Conservation (phyloP, 2,329 filamentous ascomycete species). For the Purpureocillium lavendulum region DNA sequence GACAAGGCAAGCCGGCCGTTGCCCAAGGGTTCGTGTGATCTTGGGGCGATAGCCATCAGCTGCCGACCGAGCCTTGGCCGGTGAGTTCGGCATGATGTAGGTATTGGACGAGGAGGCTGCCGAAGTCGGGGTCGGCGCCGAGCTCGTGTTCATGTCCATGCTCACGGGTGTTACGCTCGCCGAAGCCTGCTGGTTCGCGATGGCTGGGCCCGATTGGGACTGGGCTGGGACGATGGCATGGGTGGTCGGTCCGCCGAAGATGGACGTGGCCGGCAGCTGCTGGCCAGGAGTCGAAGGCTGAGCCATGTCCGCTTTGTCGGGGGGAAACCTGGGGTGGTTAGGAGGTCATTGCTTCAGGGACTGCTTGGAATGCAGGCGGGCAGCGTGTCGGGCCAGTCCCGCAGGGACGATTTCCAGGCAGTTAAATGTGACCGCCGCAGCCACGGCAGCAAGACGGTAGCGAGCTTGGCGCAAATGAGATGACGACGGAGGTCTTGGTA, state of each 20-base stretch:
- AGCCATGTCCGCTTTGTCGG: constrained; percentile 28
- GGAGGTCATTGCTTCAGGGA: constrained; percentile 1
- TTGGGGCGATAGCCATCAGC: constrained; percentile 76
- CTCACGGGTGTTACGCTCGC: constrained; percentile 16
- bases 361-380: background rate
- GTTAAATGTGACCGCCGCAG: too few relatives aligned
- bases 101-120: constrained; percentile 51
- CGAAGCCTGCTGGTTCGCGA: constrained; percentile 13
- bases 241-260: constrained; percentile 35
- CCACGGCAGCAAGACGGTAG: too few relatives aligned
- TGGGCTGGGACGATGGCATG: constrained; percentile 16
- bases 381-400: background rate
- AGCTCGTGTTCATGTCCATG: constrained; percentile 4
- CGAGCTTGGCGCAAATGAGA: too few relatives aligned
- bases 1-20: constrained; percentile 86
- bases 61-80: constrained; percentile 55
- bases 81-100: constrained; percentile 86
- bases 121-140: constrained; percentile 15
- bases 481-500: too few relatives aligned
- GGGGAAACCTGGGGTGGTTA: constrained; percentile 2
- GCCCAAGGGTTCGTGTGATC: constrained; percentile 69
- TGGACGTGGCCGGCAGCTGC: constrained; percentile 27
- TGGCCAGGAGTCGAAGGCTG: constrained; percentile 36
- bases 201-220: constrained; percentile 14
- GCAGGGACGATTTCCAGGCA: too few relatives aligned